Evolutionary conservation across 768 basidiomycete species (phyloP).

Genomic region (Lactarius deliciosus): DNA sequence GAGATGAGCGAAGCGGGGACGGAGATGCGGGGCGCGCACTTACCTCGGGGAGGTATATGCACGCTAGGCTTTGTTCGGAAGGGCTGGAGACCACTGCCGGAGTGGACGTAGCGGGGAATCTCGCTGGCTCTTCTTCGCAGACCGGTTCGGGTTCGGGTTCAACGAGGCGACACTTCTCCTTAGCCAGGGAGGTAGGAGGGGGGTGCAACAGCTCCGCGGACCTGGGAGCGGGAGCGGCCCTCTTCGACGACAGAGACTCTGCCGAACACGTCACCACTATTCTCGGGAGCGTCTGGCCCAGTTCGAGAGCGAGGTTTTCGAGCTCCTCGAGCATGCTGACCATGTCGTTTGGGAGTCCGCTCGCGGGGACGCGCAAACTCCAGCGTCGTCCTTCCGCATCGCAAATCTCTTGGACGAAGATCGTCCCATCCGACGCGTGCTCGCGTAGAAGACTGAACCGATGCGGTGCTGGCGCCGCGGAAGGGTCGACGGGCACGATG

Average conservation of each 20-base stretch:
- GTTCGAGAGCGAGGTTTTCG: constrained; percentile 25
- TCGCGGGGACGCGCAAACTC: constrained; percentile 29
- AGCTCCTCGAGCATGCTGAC: constrained; percentile 29
- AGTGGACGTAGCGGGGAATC: background rate
- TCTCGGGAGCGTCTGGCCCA: constrained; percentile 23
- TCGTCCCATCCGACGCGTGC: constrained; percentile 21
- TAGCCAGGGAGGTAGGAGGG: constrained; percentile 8
- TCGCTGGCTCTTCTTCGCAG: background rate
- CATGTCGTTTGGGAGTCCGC: constrained; percentile 28
- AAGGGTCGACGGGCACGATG: constrained; percentile 22
- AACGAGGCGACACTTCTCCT: constrained; percentile 13
- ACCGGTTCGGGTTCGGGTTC: background rate
- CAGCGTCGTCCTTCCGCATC: constrained; percentile 28
- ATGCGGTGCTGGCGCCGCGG: constrained; percentile 12
- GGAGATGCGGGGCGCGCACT: background rate
- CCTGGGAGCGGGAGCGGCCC: background rate
- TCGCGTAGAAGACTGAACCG: constrained; percentile 27
- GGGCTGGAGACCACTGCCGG: background rate
- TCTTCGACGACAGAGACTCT: constrained; percentile 20
- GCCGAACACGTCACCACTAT: constrained; percentile 28
- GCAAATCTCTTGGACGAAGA: constrained; percentile 28
- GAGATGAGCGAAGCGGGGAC: background rate
- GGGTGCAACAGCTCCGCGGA: constrained; percentile 16
- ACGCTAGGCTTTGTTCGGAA: constrained; percentile 23
- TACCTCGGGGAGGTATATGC: constrained; percentile 28